phyloP scores from a whole-genome alignment of 768 basidiomycete genomes.

The Ramaria sp. region DNA sequence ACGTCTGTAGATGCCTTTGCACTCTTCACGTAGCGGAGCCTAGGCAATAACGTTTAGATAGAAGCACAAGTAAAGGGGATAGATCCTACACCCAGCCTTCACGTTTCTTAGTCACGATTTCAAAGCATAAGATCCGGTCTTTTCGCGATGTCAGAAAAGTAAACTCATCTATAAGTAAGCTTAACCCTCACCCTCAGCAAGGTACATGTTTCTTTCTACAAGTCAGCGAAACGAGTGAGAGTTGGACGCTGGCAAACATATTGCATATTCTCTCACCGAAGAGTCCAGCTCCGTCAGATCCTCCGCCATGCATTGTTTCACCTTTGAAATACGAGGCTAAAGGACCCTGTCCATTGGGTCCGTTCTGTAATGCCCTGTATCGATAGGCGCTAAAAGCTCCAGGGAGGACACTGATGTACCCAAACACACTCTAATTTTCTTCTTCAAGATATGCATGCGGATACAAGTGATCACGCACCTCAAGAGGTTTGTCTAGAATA shows the following conservation, averaged over 20 bases:
- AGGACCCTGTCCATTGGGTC: conserved; percentile 79
- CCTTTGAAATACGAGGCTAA: conserved; percentile 92
- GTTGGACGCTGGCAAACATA: not conserved
- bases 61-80: conserved; percentile 7
- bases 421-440: conserved; percentile 54
- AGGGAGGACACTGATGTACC: conserved; percentile 80
- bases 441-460: not conserved
- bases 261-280: conserved; percentile 30
- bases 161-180: conserved; percentile 7
- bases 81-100: conserved; percentile 68
- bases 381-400: conserved; percentile 90
- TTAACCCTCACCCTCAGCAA: conserved; percentile 42
- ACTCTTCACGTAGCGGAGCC: conserved; percentile 82
- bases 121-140: conserved; percentile 86
- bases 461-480: conserved; percentile 35
- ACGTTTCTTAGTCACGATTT: conserved; percentile 82
- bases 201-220: conserved; percentile 79
- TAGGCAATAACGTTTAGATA: conserved; percentile 18
- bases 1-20: conserved; percentile 97
- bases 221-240: not conserved
- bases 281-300: conserved; percentile 48
- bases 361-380: conserved; percentile 80
- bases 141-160: not conserved
- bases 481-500: conserved; percentile 90
- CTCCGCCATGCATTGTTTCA: conserved; percentile 70